Base-by-base conservation (phyloP, 2,329 filamentous ascomycete species). In the Thermothelomyces thermophilus region DNA sequence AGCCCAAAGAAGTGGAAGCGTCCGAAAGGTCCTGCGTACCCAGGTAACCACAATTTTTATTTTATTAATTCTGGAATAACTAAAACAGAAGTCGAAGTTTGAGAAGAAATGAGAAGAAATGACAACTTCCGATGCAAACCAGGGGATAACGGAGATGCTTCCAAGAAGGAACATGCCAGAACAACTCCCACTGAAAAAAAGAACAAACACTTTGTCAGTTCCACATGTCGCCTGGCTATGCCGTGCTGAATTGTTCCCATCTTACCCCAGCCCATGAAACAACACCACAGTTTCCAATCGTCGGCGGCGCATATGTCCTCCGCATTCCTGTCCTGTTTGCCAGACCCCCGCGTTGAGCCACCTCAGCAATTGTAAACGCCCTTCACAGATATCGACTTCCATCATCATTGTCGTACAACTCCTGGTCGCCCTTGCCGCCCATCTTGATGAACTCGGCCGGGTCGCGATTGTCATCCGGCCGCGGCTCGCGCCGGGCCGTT, bases 401-500 rank as follows among this genome's bases (percentile, higher is more conserved):
- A 20, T 64, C 65, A 46, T 87, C 84, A 43, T 87, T 73, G 9
- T 77, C 80, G 64, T 83, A 96, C 13, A 96, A 73, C 37, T 77
- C 73, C 66, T 89, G 82, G 62, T 97, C 91, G 5, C 90, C 91
- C 61, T 86, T 87, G 14, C 89, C 89, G 34, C 91, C 91, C 73
- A 94, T 77, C 54, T 84, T 79, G 66, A 89, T 84, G 59, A 96
- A 97, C 60, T 93, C 89, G 5, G 77, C 73, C 0, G 87, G 76
- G 28, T 80, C 77, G 49, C 88, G 76, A 53, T 83, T 73, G 28
- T 81, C 78, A 22, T 81, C 79, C 0, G 90, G 90, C 1, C 76
- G 76, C 1, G 74, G 67, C 69, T 95, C 87, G 53, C 75, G 76
- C 55, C 60, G 66, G 65, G 36, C 22, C n/a, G 33, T 39, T n/a